phyloP scores from a whole-genome alignment of 23 red algal genomes.

The Pyropia yezoensis region DNA sequence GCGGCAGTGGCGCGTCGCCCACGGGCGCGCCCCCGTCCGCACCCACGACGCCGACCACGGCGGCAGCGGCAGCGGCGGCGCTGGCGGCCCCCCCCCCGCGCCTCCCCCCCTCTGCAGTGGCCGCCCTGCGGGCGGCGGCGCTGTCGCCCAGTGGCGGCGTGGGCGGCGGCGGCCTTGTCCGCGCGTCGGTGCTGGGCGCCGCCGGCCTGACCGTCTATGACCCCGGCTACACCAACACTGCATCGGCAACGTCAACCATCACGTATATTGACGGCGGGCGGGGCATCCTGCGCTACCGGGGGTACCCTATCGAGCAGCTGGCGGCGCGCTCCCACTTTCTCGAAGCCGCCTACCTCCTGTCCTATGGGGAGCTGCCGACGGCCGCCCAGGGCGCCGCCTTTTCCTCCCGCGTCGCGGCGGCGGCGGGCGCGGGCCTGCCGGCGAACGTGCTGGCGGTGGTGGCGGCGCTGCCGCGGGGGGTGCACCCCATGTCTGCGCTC shows the following conservation, averaged over 20 bases:
- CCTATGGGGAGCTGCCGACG: constrained; percentile 61
- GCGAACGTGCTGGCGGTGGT: constrained; percentile 21
- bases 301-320: constrained; percentile 79
- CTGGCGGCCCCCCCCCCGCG: too few species aligned
- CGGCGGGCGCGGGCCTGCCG: constrained; percentile 8
- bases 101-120: too few species aligned
- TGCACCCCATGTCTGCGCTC: constrained; percentile 89
- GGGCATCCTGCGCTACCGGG: constrained; percentile 71
- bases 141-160: too few species aligned
- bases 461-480: constrained; percentile 26
- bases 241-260: constrained; percentile 38
- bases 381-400: constrained; percentile 12
- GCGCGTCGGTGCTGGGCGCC: constrained; percentile 5
- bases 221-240: constrained; percentile 89
- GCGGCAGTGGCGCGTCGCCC: too few species aligned
- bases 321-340: constrained; percentile 42
- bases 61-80: too few species aligned
- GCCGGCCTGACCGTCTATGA: constrained; percentile 38
- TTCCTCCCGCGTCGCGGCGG: constrained; percentile 2
- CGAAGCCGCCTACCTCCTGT: constrained; percentile 56
- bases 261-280: constrained; percentile 69
- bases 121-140: too few species aligned
- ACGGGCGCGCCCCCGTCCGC: too few species aligned
- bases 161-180: not conserved
- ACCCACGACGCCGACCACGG: too few species aligned